Conservation (phyloP, 2,329 filamentous ascomycete genomes). For the Orbilia ellipsospora region DNA sequence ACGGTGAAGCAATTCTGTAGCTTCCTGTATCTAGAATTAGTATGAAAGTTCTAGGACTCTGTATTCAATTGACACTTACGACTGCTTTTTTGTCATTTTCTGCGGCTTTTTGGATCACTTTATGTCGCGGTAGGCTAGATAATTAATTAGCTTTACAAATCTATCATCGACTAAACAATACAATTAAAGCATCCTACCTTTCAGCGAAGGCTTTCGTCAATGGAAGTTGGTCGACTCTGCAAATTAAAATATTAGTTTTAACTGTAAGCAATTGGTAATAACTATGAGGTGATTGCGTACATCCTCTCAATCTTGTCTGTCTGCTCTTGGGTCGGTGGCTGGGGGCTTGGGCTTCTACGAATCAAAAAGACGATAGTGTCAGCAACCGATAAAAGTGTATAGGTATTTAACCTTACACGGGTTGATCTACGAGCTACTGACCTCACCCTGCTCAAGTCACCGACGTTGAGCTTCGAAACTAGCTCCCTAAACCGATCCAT, state of each 20-base stretch:
- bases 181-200: constrained; percentile 11
- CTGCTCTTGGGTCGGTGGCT: constrained; percentile 36
- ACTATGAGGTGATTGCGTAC: constrained; percentile 7
- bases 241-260: too few species aligned
- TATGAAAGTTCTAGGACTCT: not conserved
- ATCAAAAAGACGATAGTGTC: not conserved
- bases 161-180: not conserved
- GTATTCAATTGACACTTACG: constrained; percentile 3
- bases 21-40: constrained; percentile 21
- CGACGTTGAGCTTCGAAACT: constrained; percentile 52
- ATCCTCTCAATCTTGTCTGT: constrained; percentile 20
- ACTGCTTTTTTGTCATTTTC: constrained; percentile 46
- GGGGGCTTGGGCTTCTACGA: constrained; percentile 39
- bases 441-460: constrained; percentile 29
- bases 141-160: not conserved
- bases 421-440: not conserved
- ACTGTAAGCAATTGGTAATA: too few species aligned
- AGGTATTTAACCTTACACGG: too few species aligned
- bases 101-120: constrained; percentile 12
- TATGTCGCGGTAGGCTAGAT: constrained; percentile 38
- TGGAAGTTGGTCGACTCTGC: constrained; percentile 35
- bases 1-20: constrained; percentile 22
- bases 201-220: constrained; percentile 37
- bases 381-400: not conserved
- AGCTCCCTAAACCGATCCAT: constrained; percentile 51